Evolutionary conservation across 2,329 filamentous ascomycete genomes (phyloP), one percentile per base, ranked within the genome.

Genomic region (Fusarium pseudoanthophilum): DNA sequence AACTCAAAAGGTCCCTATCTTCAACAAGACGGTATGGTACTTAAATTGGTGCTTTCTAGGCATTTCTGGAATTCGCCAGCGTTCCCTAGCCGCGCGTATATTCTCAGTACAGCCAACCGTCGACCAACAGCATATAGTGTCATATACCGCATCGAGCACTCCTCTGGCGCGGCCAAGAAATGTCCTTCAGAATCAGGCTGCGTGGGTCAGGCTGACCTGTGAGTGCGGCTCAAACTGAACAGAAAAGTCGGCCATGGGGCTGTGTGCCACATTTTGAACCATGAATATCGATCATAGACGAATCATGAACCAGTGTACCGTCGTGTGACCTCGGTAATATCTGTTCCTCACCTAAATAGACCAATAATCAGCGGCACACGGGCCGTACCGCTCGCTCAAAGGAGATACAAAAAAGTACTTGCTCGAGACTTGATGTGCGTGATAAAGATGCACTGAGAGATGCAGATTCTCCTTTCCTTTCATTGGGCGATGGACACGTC

Each of bases 331-430:
- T 58, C 40, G 16, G 24, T 20, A 59, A 61, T 39, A 21, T 43
- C 36, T 32, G 51, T 43, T 37, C 48, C 18, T 30, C 51, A 8
- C 28, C 56, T 51, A 43, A 43, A 37, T 20, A 24, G 46, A 55
- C 56, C 56, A 62, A 49, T 53, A 28, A 52, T 13, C 53, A 40
- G 42, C 24, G n/a, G 32, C 37, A 36, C n/a, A 26, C 67, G 61
- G 61, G 61, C 56, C 52, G 67, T 43, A 53, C 61, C 61, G 67
- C 46, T 42, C 42, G n/a, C 28, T 24, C 21, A 48, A 30, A 40
- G 15, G 24, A n/a, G 52, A n/a, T 69, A 71, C 68, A 71, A 48
- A 39, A 11, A 42, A 53, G 56, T 71, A 71, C 68, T 56, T 71
- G 18, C 15, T 20, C 45, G 42, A 61, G 40, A 71, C 61, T 62